Percentiles rank a stretch among this genome's conserved stretches.
phyloP scores from a whole-genome alignment of 768 basidiomycete genomes.

The Leucosporidium creatinivorum region DNA sequence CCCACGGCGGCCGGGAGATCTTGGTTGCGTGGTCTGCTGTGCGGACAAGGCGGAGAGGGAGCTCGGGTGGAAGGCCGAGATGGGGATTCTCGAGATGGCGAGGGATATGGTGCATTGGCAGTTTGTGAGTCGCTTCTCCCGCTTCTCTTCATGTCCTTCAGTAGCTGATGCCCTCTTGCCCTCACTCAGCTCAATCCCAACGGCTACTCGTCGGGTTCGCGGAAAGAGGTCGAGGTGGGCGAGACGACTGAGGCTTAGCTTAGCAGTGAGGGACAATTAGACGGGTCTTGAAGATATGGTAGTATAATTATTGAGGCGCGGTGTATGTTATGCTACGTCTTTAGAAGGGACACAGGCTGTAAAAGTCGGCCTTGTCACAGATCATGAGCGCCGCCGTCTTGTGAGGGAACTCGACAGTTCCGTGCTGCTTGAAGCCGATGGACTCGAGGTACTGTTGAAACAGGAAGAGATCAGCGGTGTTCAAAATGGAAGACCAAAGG shows the following conservation, averaged over 20 bases:
- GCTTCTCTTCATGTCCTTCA: neutral
- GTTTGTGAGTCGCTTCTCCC: neutral
- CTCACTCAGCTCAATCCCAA: neutral
- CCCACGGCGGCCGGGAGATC: slow-evolving; percentile 3
- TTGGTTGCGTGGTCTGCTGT: slow-evolving; percentile 5
- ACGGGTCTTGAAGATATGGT: too few species aligned
- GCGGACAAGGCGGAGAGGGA: slow-evolving; percentile 9
- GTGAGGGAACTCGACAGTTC: slow-evolving; percentile 30
- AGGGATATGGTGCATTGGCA: slow-evolving; percentile 8
- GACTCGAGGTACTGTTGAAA: slow-evolving; percentile 25
- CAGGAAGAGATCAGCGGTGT: neutral
- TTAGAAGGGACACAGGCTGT: slow-evolving; percentile 21
- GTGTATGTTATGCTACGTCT: too few species aligned
- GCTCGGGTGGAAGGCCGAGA: slow-evolving; percentile 12
- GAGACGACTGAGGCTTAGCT: too few species aligned
- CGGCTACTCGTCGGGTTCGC: neutral
- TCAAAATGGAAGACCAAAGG: too few species aligned
- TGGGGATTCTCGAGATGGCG: slow-evolving; percentile 8
- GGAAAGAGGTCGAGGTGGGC: too few species aligned
- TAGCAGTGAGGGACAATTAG: too few species aligned
- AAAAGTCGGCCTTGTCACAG: slow-evolving; percentile 28
- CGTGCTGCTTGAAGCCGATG: slow-evolving; percentile 29
- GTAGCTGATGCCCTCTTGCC: neutral
- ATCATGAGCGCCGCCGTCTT: slow-evolving; percentile 32
- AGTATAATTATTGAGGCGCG: too few species aligned